Conservation (phyloP, 441 rosid genomes). For the Sinapis alba region DNA sequence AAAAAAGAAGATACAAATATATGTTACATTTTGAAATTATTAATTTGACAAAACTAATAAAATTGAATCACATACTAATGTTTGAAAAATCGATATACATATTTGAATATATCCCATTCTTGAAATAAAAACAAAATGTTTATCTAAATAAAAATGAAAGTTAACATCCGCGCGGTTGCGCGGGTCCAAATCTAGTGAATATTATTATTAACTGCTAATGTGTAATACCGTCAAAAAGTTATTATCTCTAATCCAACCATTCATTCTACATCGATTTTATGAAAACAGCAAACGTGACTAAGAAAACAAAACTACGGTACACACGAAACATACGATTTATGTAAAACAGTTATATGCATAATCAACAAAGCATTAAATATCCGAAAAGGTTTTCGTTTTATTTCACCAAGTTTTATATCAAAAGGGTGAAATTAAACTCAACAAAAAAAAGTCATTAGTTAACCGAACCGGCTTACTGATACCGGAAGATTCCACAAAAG, state of each 20-base stretch:
- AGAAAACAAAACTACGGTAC: background rate
- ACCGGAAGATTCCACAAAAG: constrained; percentile 22
- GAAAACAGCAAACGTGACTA: background rate
- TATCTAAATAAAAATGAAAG: too few species aligned
- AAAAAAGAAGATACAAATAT: too few species aligned
- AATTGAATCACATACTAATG: too few species aligned
- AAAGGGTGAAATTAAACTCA: constrained; percentile 22
- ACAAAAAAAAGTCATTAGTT: constrained; percentile 22
- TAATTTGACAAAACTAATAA: too few species aligned
- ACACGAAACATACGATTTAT: background rate
- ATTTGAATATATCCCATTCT: too few species aligned
- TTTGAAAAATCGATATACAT: too few species aligned
- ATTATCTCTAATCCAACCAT: background rate
- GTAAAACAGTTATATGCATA: background rate
- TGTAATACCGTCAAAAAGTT: too few species aligned
- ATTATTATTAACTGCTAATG: too few species aligned
- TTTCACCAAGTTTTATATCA: constrained; percentile 23
- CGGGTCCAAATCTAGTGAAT: too few species aligned
- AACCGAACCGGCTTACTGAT: constrained; percentile 30
- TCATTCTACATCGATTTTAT: background rate
- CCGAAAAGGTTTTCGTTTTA: constrained; percentile 2
- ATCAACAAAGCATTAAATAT: background rate
- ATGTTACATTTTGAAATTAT: too few species aligned
- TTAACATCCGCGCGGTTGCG: too few species aligned
- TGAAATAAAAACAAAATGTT: too few species aligned